A percentile compares a stretch with the other conserved stretches of the same genome.
Evolutionary conservation across 805 yeast genomes (phyloP).

Genomic region (Kazachstania psychrophila): DNA sequence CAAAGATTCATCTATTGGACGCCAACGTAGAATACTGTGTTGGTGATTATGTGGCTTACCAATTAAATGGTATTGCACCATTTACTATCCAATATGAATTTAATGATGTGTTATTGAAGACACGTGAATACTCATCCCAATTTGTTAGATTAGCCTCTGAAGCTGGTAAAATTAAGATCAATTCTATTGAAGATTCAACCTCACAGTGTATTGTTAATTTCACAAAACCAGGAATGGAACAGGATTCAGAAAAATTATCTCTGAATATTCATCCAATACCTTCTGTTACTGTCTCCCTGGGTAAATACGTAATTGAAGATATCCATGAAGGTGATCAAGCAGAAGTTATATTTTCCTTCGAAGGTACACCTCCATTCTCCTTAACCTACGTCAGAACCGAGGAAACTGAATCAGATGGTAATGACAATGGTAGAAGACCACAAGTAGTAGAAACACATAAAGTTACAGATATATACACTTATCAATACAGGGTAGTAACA

Average conservation of each 20-base stretch:
- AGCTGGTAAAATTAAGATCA: slow-evolving; percentile 66
- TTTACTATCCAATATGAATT: slow-evolving; percentile 68
- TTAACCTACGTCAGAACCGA: slow-evolving; percentile 75
- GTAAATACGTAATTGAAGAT: slow-evolving; percentile 65
- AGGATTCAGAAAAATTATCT: slow-evolving; percentile 27
- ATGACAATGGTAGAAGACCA: slow-evolving; percentile 33
- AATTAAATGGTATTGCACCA: slow-evolving; percentile 72
- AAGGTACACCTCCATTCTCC: slow-evolving; percentile 85
- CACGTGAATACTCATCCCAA: slow-evolving; percentile 41
- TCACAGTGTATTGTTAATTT: slow-evolving; percentile 62
- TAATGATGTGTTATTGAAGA: slow-evolving; percentile 49
- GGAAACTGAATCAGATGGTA: slow-evolving; percentile 33
- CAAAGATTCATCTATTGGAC: slow-evolving; percentile 46
- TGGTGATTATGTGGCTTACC: slow-evolving; percentile 78
- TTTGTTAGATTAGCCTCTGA: slow-evolving; percentile 67
- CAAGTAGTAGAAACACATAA: slow-evolving; percentile 52
- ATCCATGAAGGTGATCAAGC: slow-evolving; percentile 94
- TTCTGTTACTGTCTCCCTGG: slow-evolving; percentile 76
- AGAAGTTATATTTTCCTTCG: slow-evolving; percentile 70
- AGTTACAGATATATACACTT: slow-evolving; percentile 53
- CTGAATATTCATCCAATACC: slow-evolving; percentile 48
- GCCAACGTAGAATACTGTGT: slow-evolving; percentile 61
- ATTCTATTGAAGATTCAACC: slow-evolving; percentile 64
- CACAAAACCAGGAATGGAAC: slow-evolving; percentile 32
- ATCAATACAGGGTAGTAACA: slow-evolving; percentile 63